Evolutionary conservation across 495 filamentous ascomycete species (phyloP), one percentile per base, ranked within the genome.

Genomic region (Neurospora tetrasperma): DNA sequence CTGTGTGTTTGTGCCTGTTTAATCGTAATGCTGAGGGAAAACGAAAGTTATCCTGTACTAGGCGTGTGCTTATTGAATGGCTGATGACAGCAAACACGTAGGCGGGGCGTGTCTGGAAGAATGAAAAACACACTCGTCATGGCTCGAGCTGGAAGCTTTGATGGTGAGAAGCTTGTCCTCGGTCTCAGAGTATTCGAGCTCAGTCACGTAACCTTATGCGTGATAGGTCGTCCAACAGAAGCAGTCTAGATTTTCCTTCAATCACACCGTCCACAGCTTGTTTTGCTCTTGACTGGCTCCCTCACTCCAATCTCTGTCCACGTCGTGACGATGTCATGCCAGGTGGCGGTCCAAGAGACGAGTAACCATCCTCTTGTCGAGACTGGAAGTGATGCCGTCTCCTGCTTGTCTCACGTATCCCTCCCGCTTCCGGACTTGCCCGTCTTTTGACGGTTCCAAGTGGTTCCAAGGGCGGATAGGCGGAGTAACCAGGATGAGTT

Each of bases 401-500:
- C 18, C 85, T 79, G 70, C 76, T 85, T 68, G 83, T 78, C 35
- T 86, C 85, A 43, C 83, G 80, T 20, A 75, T 77, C 12, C 77
- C 75, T 35, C 43, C 31, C 27, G 74, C 72, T 2, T 85, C 84
- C 4, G 83, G 83, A 69, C 82, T 84, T 46, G 82, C 80, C 31
- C 82, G 81, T 71, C 83, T 79, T 73, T 85, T 80, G 10, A 68
- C 71, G 3, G 77, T 77, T 10, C 74, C 75, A 5, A 75, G 75
- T 54, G 74, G 74, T 42, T 82, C 81, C 31, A 80, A 46, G 10
- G 75, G 74, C 23, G 80, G 73, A 71, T 85, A 84, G 12, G 76
- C 73, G 8, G 82, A 80, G 20, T 85, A 74, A 3, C 79, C 69
- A 1, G 82, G 79, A 27, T 85, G 79, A 41, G 80, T 73, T 14